Percentiles rank a stretch among this genome's conserved stretches.
Conservation (phyloP, 345 rosid species). For the Euphorbia tirucalli region DNA sequence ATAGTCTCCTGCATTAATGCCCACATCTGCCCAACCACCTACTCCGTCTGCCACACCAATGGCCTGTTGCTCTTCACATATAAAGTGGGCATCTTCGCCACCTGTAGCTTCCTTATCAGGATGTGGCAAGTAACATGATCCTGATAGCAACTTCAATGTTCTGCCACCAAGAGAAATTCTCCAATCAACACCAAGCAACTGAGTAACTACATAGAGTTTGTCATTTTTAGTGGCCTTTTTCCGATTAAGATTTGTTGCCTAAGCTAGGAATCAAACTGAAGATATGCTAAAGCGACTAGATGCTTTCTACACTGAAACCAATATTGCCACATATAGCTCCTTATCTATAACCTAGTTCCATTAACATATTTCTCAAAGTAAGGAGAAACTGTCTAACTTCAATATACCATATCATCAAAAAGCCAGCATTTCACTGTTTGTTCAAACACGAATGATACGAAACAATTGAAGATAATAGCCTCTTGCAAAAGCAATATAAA, state of each 20-base stretch:
- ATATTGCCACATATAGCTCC: not conserved
- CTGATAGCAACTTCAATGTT: slow-evolving; percentile 27
- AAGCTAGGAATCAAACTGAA: too few relatives aligned
- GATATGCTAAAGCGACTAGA: too few relatives aligned
- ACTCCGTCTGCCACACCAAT: slow-evolving; percentile 37
- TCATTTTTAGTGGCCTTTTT: too few relatives aligned
- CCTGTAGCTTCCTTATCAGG: slow-evolving; percentile 35
- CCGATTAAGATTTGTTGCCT: too few relatives aligned
- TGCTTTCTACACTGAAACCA: too few relatives aligned
- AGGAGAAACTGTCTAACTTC: not conserved
- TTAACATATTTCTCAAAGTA: not conserved
- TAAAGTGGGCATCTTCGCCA: slow-evolving; percentile 35
- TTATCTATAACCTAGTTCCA: slow-evolving; percentile 4
- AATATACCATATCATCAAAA: not conserved
- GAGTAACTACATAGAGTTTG: not conserved
- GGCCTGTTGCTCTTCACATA: slow-evolving; percentile 21
- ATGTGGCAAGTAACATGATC: slow-evolving; percentile 35
- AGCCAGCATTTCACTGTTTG: not conserved
- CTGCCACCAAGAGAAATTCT: slow-evolving; percentile 16
- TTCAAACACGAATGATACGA: too few relatives aligned
- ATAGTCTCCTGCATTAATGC: slow-evolving; percentile 28
- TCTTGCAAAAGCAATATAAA: not conserved
- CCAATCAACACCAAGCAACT: slow-evolving; percentile 20
- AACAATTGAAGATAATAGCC: not conserved
- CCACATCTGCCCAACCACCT: slow-evolving; percentile 35